These are phyloP conservation scores for Mrakia frigida DNA, from an alignment of 768 basidiomycete genomes.

Conservation along the genomic window DNA sequence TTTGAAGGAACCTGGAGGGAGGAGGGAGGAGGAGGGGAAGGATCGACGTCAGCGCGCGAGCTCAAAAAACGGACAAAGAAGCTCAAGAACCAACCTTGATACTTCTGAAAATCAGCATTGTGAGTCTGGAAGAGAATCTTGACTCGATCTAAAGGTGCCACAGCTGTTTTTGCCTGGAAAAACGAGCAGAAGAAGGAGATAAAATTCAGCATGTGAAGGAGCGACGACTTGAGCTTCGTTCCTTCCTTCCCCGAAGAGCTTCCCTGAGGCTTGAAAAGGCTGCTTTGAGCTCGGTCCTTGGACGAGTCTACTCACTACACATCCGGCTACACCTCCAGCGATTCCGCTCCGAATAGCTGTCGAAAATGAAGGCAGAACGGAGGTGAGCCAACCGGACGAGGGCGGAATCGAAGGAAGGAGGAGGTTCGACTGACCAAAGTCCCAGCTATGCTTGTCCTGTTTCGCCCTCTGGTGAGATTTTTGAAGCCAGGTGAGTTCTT, in stretches of 20 bases:
- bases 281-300: too few species aligned
- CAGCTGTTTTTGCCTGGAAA: constrained; percentile 78
- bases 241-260: constrained; percentile 4
- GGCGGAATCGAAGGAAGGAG: neutral
- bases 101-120: constrained; percentile 89
- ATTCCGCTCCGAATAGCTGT: constrained; percentile 70
- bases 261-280: neutral
- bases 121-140: constrained; percentile 98
- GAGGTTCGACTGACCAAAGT: constrained; percentile 41
- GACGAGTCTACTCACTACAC: constrained; percentile 71
- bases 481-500: constrained; percentile 18
- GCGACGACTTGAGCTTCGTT: neutral
- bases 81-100: constrained; percentile 60
- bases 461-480: constrained; percentile 39
- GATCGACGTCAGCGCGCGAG: neutral
- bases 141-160: constrained; percentile 93
- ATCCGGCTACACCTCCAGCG: constrained; percentile 90
- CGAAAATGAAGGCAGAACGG: constrained; percentile 40
- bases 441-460: constrained; percentile 42
- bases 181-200: constrained; percentile 18
- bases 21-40: too few species aligned
- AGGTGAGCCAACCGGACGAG: constrained; percentile 4
- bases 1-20: constrained; percentile 68
- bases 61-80: neutral
- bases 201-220: constrained; percentile 16